These are phyloP conservation scores for Claviceps digitariae DNA, from an alignment of 2,329 filamentous ascomycete species.

Conservation along the genomic window DNA sequence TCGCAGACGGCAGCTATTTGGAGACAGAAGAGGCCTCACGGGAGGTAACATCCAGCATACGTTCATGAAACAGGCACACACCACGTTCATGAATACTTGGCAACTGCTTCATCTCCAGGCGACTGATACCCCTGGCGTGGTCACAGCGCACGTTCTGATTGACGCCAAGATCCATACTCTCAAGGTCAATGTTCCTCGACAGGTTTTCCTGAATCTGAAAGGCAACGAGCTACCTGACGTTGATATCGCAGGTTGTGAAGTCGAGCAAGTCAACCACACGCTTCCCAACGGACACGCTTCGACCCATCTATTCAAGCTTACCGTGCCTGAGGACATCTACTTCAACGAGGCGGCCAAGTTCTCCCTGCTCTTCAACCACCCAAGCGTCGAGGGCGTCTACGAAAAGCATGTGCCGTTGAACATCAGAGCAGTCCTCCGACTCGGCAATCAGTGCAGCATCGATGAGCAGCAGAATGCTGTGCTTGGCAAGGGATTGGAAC, in stretches of 20 bases:
- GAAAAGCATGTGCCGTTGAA: slow-evolving; percentile 85
- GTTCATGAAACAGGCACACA: slow-evolving; percentile 85
- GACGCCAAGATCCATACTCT: slow-evolving; percentile 82
- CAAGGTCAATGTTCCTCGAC: slow-evolving; percentile 77
- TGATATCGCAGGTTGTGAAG: slow-evolving; percentile 70
- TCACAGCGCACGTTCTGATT: slow-evolving; percentile 81
- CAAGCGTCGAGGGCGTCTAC: slow-evolving; percentile 93
- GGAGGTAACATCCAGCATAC: slow-evolving; percentile 47
- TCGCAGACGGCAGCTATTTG: slow-evolving; percentile 81
- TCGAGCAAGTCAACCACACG: slow-evolving; percentile 87
- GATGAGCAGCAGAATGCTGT: slow-evolving; percentile 84
- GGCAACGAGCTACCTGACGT: slow-evolving; percentile 78
- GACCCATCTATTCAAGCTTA: slow-evolving; percentile 86
- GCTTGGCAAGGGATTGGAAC: slow-evolving; percentile 80
- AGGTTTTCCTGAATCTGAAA: slow-evolving; percentile 86
- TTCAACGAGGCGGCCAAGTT: slow-evolving; percentile 76
- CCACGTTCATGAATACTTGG: slow-evolving; percentile 86
- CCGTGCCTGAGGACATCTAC: slow-evolving; percentile 78
- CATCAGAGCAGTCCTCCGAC: slow-evolving; percentile 71
- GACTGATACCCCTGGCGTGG: slow-evolving; percentile 73
- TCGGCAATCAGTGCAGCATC: slow-evolving; percentile 87
- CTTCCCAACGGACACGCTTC: slow-evolving; percentile 92
- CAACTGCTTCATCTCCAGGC: slow-evolving; percentile 79
- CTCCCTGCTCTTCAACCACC: slow-evolving; percentile 71
- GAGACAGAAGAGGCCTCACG: slow-evolving; percentile 51